Evolutionary conservation across 2,329 filamentous ascomycete genomes (phyloP).

Genomic region (Coniochaeta pulveracea): DNA sequence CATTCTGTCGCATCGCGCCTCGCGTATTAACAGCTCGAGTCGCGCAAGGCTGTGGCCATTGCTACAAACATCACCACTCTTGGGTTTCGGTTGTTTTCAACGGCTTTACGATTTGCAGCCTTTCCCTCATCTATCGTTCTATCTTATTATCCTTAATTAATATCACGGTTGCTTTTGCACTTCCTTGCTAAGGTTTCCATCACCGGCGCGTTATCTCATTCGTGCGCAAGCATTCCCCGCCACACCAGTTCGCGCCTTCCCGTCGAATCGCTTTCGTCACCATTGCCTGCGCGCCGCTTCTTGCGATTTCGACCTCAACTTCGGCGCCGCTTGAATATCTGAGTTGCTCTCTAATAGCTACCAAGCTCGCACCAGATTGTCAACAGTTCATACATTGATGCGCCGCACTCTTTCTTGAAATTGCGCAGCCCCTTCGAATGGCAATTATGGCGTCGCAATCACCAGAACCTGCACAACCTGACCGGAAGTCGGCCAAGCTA

Average conservation of each 20-base stretch:
- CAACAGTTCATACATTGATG: not conserved
- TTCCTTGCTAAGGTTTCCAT: not conserved
- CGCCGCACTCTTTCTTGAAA: constrained; percentile 12
- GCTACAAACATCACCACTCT: too few relatives aligned
- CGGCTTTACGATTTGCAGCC: too few relatives aligned
- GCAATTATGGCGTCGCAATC: constrained; percentile 42
- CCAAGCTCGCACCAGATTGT: too few relatives aligned
- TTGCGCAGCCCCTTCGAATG: constrained; percentile 25
- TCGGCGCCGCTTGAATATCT: too few relatives aligned
- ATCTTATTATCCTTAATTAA: too few relatives aligned
- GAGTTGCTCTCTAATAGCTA: too few relatives aligned
- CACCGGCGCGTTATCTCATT: not conserved
- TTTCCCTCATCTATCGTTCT: too few relatives aligned
- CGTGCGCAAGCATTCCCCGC: not conserved
- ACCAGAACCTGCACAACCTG: constrained; percentile 26
- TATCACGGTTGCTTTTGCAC: not conserved
- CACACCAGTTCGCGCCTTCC: not conserved
- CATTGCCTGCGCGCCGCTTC: not conserved
- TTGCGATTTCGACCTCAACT: constrained; percentile 1
- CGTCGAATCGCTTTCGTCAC: constrained; percentile 2
- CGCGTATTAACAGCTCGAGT: too few relatives aligned
- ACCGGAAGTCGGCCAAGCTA: constrained; percentile 40
- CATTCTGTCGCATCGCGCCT: too few relatives aligned
- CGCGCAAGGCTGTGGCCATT: too few relatives aligned
- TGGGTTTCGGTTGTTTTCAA: too few relatives aligned